Evolutionary conservation across 768 basidiomycete species (phyloP), one percentile per base, ranked within the genome.

Genomic region (Tylopilus felleus): DNA sequence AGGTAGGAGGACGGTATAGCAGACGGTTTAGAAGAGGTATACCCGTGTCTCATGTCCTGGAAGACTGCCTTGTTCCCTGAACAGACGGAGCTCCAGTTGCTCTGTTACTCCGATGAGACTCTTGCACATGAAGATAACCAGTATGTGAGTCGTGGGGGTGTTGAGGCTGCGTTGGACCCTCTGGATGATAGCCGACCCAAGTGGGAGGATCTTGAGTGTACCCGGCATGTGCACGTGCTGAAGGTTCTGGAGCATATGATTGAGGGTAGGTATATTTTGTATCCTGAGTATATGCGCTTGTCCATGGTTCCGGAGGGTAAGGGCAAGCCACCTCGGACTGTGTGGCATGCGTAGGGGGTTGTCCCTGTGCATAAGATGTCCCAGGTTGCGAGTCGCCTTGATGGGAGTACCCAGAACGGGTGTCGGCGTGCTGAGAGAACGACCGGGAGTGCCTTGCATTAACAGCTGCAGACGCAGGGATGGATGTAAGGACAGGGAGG

Each of bases 31-130:
- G 65, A 55, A 39, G 57, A 8, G 22, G 55, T 21, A 35, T 67
- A 66, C 8, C 48, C 58, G 8, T 62, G 65, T 45, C 58, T 59
- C 39, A 62, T 39, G 38, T 66, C 65, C 39, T 58, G 65, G 64
- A 57, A 1, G 64, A 45, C 19, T 56, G 65, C 47, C 65, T 61
- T 28, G 65, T 43, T 29, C 64, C 65, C 47, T 55, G n/a, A 6
- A 55, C 49, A 5, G 62, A 62, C 4, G 49, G 19, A 7, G 51
- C 25, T 19, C 28, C 33, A 17, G 52, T 5, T 25, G 42, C 44
- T 42, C 62, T 58, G 25, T 53, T 55, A 28, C 23, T 43, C 12
- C 28, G 31, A 21, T 67, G 64, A 1, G 62, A 25, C 13, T 67
- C 65, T 19, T 66, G 65, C 4, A 8, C 44, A 7, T 64, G 62